phyloP scores from a whole-genome alignment of 805 yeast species.

The Schizosaccharomyces cryophilus region DNA sequence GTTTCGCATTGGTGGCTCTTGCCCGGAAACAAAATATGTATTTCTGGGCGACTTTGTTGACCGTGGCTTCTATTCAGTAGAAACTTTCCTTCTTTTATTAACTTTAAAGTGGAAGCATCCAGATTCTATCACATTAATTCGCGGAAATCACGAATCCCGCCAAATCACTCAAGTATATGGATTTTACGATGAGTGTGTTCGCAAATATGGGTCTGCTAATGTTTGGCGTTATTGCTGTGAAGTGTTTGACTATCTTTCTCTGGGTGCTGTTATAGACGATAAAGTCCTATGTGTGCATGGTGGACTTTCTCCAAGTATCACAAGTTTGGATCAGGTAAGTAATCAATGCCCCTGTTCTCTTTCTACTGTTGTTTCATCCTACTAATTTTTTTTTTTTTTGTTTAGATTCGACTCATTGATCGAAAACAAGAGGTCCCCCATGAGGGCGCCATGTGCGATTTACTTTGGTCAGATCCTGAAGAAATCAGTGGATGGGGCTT shows the following conservation, averaged over 20 bases:
- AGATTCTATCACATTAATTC: conserved; percentile 64
- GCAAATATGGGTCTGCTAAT: conserved; percentile 76
- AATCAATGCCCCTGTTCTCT: not conserved
- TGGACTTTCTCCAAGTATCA: conserved; percentile 84
- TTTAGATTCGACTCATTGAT: conserved; percentile 51
- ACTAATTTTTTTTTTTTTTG: not conserved
- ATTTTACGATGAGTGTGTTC: conserved; percentile 79
- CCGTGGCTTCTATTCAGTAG: conserved; percentile 69
- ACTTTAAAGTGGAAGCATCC: conserved; percentile 87
- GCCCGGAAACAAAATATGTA: conserved; percentile 72
- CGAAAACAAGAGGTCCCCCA: conserved; percentile 92
- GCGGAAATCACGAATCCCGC: conserved; percentile 90
- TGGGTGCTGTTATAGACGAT: conserved; percentile 77
- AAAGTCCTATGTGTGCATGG: conserved; percentile 84
- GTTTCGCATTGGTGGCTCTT: conserved; percentile 81
- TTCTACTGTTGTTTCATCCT: not conserved
- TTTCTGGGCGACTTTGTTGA: conserved; percentile 84
- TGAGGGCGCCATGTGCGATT: conserved; percentile 93
- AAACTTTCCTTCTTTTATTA: conserved; percentile 67
- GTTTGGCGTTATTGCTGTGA: conserved; percentile 88
- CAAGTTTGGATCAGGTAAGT: conserved; percentile 48
- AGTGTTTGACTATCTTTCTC: conserved; percentile 75
- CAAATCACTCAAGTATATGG: conserved; percentile 94
- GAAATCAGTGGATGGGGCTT: conserved; percentile 59
- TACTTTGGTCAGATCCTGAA: conserved; percentile 91